A percentile compares a stretch with the other conserved stretches of the same genome.
These are phyloP conservation scores for Penicillium sp. DNA, from an alignment of 2,329 filamentous ascomycete species.

Conservation along the genomic window DNA sequence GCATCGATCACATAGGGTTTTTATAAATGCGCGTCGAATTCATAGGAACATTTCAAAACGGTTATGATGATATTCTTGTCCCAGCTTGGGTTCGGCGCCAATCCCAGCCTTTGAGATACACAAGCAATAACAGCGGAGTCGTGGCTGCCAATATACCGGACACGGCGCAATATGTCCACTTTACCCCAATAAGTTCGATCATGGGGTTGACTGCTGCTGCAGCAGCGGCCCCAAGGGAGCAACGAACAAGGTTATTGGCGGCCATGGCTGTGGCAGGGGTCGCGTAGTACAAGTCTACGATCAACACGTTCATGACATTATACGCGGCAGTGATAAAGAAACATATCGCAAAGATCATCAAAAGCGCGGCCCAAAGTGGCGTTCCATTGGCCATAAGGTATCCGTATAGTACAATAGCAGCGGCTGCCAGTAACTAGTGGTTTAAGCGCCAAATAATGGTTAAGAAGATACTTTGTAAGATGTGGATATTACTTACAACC, in stretches of 20 bases:
- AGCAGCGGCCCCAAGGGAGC: slow-evolving; percentile 29
- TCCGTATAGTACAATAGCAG: slow-evolving; percentile 11
- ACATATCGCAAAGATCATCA: slow-evolving; percentile 32
- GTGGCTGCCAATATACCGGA: slow-evolving; percentile 7
- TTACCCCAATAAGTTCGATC: slow-evolving; percentile 14
- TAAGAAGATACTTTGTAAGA: neutral
- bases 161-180: slow-evolving; percentile 18
- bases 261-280: slow-evolving; percentile 32
- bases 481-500: slow-evolving; percentile 1
- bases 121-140: slow-evolving; percentile 15
- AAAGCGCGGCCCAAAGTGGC: slow-evolving; percentile 25
- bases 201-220: slow-evolving; percentile 24
- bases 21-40: too few relatives aligned
- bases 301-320: slow-evolving; percentile 43
- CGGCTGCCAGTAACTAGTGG: slow-evolving; percentile 12
- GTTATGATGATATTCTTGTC: neutral
- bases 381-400: slow-evolving; percentile 4
- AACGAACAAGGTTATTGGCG: slow-evolving; percentile 33
- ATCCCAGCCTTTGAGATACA: slow-evolving; percentile 17
- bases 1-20: too few relatives aligned
- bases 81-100: slow-evolving; percentile 15
- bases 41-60: neutral
- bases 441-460: neutral
- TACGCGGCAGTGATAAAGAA: slow-evolving; percentile 39
- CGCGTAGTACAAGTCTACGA: slow-evolving; percentile 40